Evolutionary conservation across 495 filamentous ascomycete species (phyloP).

Genomic region (Amniculicola lignicola): DNA sequence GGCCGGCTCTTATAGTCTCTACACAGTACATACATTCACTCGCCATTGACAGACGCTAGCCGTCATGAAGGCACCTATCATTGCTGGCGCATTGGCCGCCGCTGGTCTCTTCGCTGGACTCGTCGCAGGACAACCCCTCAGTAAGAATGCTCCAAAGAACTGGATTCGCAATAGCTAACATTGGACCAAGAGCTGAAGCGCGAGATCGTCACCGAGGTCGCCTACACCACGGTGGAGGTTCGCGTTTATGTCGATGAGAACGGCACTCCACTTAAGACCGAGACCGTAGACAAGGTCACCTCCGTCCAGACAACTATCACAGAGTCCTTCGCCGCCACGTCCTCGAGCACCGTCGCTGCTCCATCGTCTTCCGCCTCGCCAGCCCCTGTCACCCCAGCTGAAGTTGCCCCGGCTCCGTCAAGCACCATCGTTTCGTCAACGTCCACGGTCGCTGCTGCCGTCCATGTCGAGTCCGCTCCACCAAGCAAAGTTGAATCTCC

Average conservation of each 20-base stretch:
- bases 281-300: slow-evolving; percentile 4
- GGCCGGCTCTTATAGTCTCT: slow-evolving; percentile 20
- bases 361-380: neutral
- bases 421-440: neutral
- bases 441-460: neutral
- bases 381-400: neutral
- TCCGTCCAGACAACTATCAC: neutral
- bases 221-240: slow-evolving; percentile 46
- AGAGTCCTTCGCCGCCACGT: neutral
- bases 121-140: slow-evolving; percentile 46
- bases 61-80: slow-evolving; percentile 45
- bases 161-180: slow-evolving; percentile 20
- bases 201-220: slow-evolving; percentile 43
- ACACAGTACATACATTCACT: slow-evolving; percentile 24
- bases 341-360: neutral
- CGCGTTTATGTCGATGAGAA: slow-evolving; percentile 64
- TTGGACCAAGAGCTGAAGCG: slow-evolving; percentile 34
- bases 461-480: neutral
- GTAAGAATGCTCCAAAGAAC: slow-evolving; percentile 34
- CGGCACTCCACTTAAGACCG: slow-evolving; percentile 50
- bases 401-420: neutral
- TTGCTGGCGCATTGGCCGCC: slow-evolving; percentile 12
- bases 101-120: slow-evolving; percentile 35
- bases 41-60: neutral
- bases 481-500: neutral